Base-by-base conservation (phyloP, 2,329 filamentous ascomycete species). In the Cladosporium sp. region DNA sequence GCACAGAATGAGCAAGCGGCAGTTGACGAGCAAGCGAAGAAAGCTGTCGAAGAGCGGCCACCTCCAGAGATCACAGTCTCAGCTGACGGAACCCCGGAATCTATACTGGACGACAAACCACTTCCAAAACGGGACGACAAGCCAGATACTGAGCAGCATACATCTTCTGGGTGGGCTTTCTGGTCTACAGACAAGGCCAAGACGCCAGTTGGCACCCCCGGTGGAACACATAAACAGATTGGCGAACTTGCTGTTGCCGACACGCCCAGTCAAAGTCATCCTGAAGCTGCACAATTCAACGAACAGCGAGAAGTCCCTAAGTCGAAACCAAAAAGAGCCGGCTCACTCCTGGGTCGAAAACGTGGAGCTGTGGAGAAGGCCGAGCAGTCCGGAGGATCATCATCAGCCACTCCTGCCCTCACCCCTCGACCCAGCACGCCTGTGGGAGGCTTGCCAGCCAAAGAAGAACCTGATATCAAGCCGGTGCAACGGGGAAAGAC, bases 131-230 rank as follows among this genome's bases (percentile, higher is more conserved):
- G 15, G 14, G 42, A 45, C 14, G 50, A 28, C 15, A 55, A 59
- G 49, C 40, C 51, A 22, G 36, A 43, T 22, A 63, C 69, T 22
- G 67, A 71, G 30, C 63, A 54, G 50, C 67, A 73, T 67, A 80
- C 64, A 66, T 75, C 62, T 71, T 88, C 88, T 0, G 89, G 87
- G 0, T 93, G 89, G 89, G 89, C 87, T 0, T 92, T 93, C 64
- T 93, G 89, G 89, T 90, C 87, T 14, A 83, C 81, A 47, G 85
- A 87, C 3, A 73, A 73, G 59, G 17, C 68, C 37, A 82, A 79
- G 66, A 64, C 84, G 78, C 22, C 77, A 81, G 66, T 52, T 78
- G 83, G 62, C 77, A 83, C 36, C 76, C 86, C 70, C 71, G 80
- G 50, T 82, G 85, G 43, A 77, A 88, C 73, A 73, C 80, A 64